Evolutionary conservation across 306 rosid species (phyloP).

Genomic region (Herpetospermum pedunculosum): DNA sequence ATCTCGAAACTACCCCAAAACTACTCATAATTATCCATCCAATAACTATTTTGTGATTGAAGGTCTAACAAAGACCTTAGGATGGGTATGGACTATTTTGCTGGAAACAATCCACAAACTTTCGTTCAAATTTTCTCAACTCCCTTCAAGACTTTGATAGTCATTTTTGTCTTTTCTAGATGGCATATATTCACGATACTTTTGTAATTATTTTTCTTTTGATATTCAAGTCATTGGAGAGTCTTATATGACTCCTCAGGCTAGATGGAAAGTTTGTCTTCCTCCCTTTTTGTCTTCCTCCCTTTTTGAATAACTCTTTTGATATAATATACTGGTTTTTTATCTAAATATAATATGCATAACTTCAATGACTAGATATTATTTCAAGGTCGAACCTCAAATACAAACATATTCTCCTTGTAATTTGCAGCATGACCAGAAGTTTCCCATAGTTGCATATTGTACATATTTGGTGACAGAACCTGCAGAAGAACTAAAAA

Average conservation of each 20-base stretch:
- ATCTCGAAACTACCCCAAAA: too few relatives aligned
- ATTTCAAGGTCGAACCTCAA: constrained; percentile 49
- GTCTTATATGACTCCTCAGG: neutral
- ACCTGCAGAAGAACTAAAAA: constrained; percentile 31
- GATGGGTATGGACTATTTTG: neutral
- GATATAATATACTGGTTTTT: neutral
- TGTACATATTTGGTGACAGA: constrained; percentile 80
- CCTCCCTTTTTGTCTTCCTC: too few relatives aligned
- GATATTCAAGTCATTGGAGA: neutral
- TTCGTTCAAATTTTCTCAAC: neutral
- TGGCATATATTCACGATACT: neutral
- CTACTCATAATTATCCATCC: too few relatives aligned
- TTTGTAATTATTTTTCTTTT: neutral
- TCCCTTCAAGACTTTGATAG: neutral
- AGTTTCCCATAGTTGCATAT: constrained; percentile 91
- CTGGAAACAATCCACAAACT: neutral
- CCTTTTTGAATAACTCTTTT: neutral
- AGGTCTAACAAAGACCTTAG: neutral
- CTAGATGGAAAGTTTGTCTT: neutral
- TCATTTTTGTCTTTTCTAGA: neutral
- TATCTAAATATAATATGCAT: neutral
- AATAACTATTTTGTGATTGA: too few relatives aligned
- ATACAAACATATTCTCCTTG: constrained; percentile 82
- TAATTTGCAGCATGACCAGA: constrained; percentile 96
- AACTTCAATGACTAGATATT: neutral